These are phyloP conservation scores for Leccinum insolens DNA, from an alignment of 1,284 basidiomycete genomes.

Conservation along the genomic window DNA sequence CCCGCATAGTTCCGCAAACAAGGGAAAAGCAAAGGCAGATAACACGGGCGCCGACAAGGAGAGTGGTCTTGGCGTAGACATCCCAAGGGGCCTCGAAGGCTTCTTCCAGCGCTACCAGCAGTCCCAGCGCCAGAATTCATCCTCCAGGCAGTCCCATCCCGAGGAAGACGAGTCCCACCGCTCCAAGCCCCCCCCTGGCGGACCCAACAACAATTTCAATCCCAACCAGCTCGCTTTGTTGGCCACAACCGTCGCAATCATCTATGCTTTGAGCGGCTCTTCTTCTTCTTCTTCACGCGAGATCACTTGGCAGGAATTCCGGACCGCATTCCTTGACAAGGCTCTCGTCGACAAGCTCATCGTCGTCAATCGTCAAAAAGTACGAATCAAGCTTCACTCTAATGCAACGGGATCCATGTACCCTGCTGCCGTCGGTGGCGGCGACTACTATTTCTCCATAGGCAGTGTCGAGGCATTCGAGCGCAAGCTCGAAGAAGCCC, in stretches of 20 bases:
- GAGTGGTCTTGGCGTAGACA: slow-evolving; percentile 22
- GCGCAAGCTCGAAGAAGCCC: slow-evolving; percentile 91
- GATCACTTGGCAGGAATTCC: slow-evolving; percentile 99
- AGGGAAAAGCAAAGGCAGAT: slow-evolving; percentile 45
- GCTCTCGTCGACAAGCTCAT: slow-evolving; percentile 94
- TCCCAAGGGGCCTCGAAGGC: slow-evolving; percentile 67
- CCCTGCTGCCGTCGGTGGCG: slow-evolving; percentile 51
- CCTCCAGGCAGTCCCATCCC: slow-evolving; percentile 34
- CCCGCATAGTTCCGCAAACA: slow-evolving; percentile 30
- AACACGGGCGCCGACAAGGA: slow-evolving; percentile 25
- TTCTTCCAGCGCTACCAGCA: slow-evolving; percentile 79
- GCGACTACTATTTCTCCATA: slow-evolving; percentile 94
- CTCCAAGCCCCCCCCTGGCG: slow-evolving; percentile 48
- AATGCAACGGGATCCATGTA: slow-evolving; percentile 82
- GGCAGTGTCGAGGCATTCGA: slow-evolving; percentile 98
- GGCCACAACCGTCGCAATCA: slow-evolving; percentile 60
- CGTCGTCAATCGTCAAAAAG: slow-evolving; percentile 91
- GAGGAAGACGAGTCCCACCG: slow-evolving; percentile 42
- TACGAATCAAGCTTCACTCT: slow-evolving; percentile 85
- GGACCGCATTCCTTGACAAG: slow-evolving; percentile 93
- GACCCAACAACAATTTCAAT: slow-evolving; percentile 50
- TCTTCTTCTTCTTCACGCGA: slow-evolving; percentile 71
- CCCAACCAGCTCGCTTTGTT: slow-evolving; percentile 64
- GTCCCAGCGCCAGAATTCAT: slow-evolving; percentile 41
- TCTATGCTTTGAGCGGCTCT: slow-evolving; percentile 71